Base-by-base conservation (phyloP, 768 basidiomycete genomes). In the Leccinum barrowsii region DNA sequence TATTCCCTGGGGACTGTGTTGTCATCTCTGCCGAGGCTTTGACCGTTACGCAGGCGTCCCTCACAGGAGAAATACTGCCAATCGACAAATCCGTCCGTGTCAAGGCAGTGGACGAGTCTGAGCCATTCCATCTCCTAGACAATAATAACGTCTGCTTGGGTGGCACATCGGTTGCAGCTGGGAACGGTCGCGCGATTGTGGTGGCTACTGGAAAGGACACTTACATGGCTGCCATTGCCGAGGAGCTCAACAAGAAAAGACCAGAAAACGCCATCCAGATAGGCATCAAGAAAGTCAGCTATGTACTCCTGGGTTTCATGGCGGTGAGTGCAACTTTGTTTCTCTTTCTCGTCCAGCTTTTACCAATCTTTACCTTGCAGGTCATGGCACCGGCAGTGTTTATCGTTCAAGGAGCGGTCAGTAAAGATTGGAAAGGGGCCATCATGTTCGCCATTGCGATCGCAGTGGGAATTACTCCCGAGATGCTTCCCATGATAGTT, bases 51-150 rank as follows among this genome's bases (percentile, higher is more conserved):
- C 73, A 74, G 50, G 75, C 75, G 2, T 74, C 73, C 5, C 70
- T 74, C 57, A 74, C 73, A 13, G 73, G 73, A 42, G 73, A 74
- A 65, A 60, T 75, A 50, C 26, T 75, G 48, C 73, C 73, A n/a
- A 49, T 76, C 26, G 73, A 74, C 44, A 74, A 74, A 57, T 40
- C 32, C 26, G 42, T 62, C 17, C 66, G 72, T 19, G 37, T 63
- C 15, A 57, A 47, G 19, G 47, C 65, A 5, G 32, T 54, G 30
- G 52, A 62, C 40, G 62, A 60, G 22, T 63, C 63, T 13, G 63
- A 67, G 7, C 49, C 53, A 4, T 65, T 75, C 48, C 59, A 69
- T 55, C 67, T 75, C 44, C 62, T 74, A 57, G 63, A 74, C 28
- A 75, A 72, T 21, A 52, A 59, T 17, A 74, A 74, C 22, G 59